Evolutionary conservation across 2,329 filamentous ascomycete species (phyloP).

Genomic region (Fonsecaea pedrosoi): DNA sequence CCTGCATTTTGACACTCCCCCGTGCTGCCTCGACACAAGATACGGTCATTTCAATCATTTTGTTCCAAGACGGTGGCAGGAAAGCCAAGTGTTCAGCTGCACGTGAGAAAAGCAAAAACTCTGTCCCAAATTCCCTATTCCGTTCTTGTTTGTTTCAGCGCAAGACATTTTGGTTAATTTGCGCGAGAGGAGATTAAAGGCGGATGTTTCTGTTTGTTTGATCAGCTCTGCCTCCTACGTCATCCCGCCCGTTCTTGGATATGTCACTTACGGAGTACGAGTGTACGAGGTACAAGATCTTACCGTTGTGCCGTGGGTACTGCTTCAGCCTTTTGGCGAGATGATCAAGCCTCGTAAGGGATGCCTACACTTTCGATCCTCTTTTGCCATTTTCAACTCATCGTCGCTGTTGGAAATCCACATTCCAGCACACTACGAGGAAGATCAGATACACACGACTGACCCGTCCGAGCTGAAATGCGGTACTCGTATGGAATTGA

Average conservation of each 20-base stretch:
- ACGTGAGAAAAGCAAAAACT: not conserved
- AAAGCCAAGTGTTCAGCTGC: not conserved
- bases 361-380: too few relatives aligned
- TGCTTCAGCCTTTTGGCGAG: constrained; percentile 11
- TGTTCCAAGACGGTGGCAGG: not conserved
- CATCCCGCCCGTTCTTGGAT: not conserved
- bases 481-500: not conserved
- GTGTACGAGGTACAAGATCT: too few relatives aligned
- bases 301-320: too few relatives aligned
- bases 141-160: not conserved
- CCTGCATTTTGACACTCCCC: too few relatives aligned
- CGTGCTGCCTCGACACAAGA: not conserved
- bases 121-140: too few relatives aligned
- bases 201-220: not conserved
- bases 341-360: constrained; percentile 4
- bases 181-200: constrained; percentile 9
- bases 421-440: too few relatives aligned
- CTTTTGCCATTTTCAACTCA: too few relatives aligned
- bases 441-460: too few relatives aligned
- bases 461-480: not conserved
- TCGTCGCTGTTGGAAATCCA: too few relatives aligned
- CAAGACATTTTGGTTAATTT: constrained; percentile 16
- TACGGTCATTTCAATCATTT: constrained; percentile 2
- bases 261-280: too few relatives aligned
- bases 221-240: not conserved